Percentiles rank a stretch among this genome's conserved stretches.
phyloP scores from a whole-genome alignment of 2,329 filamentous ascomycete species.

The Plectosphaerella plurivora region DNA sequence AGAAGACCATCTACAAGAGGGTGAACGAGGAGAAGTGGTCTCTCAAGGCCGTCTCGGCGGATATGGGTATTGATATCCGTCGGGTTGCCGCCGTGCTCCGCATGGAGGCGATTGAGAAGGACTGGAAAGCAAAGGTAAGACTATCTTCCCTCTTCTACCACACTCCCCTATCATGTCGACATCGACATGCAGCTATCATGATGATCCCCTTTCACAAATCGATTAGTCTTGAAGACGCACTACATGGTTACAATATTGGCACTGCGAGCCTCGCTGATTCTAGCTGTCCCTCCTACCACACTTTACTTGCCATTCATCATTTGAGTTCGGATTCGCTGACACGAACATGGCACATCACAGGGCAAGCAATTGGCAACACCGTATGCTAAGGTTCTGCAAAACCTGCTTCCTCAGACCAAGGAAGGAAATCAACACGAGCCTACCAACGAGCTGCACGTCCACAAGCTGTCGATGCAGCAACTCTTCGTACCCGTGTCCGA shows the following conservation, averaged over 20 bases:
- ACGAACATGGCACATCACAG: conserved; percentile 37
- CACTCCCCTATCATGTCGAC: background rate
- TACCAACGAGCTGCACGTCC: conserved; percentile 62
- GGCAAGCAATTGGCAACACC: conserved; percentile 70
- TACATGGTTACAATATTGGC: conserved; percentile 81
- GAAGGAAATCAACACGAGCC: conserved; percentile 49
- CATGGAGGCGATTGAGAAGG: conserved; percentile 80
- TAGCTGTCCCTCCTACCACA: conserved; percentile 1
- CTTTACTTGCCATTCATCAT: background rate
- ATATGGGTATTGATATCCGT: conserved; percentile 74
- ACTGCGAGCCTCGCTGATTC: conserved; percentile 72
- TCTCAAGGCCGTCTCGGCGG: conserved; percentile 71
- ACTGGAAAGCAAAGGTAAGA: conserved; percentile 72
- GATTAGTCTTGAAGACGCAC: conserved; percentile 99
- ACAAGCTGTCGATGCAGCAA: conserved; percentile 57
- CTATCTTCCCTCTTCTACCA: conserved; percentile 4
- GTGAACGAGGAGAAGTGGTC: conserved; percentile 63
- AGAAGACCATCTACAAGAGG: conserved; percentile 68
- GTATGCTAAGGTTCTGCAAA: conserved; percentile 70
- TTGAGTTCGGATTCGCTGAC: conserved; percentile 13
- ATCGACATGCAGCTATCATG: conserved; percentile 27
- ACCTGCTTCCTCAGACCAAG: conserved; percentile 67
- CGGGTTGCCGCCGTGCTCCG: conserved; percentile 81
- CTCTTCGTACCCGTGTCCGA: conserved; percentile 62
- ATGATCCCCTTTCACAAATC: conserved; percentile 68